Percentiles rank a stretch among this genome's conserved stretches.
phyloP scores from a whole-genome alignment of 2,329 filamentous ascomycete species.

The Nemania sp. region DNA sequence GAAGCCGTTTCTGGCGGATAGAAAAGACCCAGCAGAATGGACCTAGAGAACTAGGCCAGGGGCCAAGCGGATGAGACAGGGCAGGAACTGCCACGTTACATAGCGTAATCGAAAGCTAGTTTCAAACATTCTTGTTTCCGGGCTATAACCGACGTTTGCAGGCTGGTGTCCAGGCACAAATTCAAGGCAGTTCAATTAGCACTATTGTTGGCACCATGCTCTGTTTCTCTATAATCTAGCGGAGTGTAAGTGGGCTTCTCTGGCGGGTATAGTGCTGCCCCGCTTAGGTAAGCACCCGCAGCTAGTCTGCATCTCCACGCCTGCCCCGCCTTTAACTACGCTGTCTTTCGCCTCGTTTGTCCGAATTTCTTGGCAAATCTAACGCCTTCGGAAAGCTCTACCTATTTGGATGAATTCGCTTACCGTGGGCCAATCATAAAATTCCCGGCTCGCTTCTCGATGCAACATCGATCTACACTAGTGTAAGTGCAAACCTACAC shows the following conservation, averaged over 20 bases:
- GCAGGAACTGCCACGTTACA: constrained; percentile 19
- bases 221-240: too few relatives aligned
- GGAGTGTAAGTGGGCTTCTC: too few relatives aligned
- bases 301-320: too few relatives aligned
- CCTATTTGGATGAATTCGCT: constrained; percentile 33
- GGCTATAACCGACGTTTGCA: background rate
- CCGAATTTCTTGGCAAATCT: constrained; percentile 22
- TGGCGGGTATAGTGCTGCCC: background rate
- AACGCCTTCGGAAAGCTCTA: constrained; percentile 23
- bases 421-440: constrained; percentile 37
- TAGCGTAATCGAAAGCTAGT: background rate
- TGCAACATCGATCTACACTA: constrained; percentile 33
- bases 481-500: too few relatives aligned
- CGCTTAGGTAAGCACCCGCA: constrained; percentile 10
- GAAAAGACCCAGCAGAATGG: constrained; percentile 17
- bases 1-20: too few relatives aligned
- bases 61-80: constrained; percentile 3
- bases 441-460: constrained; percentile 37
- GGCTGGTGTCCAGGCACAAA: too few relatives aligned
- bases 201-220: background rate
- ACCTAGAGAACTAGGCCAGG: constrained; percentile 10
- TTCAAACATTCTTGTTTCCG: background rate
- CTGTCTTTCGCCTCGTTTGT: background rate
- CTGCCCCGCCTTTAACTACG: too few relatives aligned
- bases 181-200: background rate